phyloP scores from a whole-genome alignment of 179 eudicot species.

The Actinidia polygama region DNA sequence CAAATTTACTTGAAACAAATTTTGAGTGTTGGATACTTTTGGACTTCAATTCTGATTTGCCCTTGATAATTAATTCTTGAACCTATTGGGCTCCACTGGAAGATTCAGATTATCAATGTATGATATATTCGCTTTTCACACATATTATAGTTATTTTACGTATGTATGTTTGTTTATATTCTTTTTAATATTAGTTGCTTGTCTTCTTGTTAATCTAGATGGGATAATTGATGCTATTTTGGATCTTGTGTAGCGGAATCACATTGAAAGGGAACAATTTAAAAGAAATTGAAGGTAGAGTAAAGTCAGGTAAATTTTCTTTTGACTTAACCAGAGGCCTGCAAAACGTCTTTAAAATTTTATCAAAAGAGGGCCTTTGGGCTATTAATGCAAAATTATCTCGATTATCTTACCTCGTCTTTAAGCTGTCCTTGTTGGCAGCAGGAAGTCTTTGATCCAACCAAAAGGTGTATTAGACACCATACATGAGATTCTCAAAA shows the following conservation, averaged over 20 bases:
- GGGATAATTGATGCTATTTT: slow-evolving; percentile 99
- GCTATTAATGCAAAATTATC: neutral
- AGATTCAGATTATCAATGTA: no score
- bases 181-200: slow-evolving; percentile 23
- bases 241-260: slow-evolving; percentile 98
- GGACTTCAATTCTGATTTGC: no score
- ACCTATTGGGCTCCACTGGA: no score
- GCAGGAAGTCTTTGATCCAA: slow-evolving; percentile 71
- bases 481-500: slow-evolving; percentile 88
- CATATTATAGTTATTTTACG: no score
- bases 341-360: neutral
- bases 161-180: no score
- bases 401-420: slow-evolving; percentile 22
- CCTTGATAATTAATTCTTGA: no score
- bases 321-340: slow-evolving; percentile 2
- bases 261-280: slow-evolving; percentile 86
- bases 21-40: no score
- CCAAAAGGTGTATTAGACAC: slow-evolving; percentile 75
- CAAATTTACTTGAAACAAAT: no score
- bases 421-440: slow-evolving; percentile 95
- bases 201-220: slow-evolving; percentile 46
- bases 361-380: neutral
- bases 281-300: slow-evolving; percentile 95
- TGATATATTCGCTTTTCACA: no score
- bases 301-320: slow-evolving; percentile 74